Base-by-base conservation (phyloP, 306 rosid species). In the Delonix regia region DNA sequence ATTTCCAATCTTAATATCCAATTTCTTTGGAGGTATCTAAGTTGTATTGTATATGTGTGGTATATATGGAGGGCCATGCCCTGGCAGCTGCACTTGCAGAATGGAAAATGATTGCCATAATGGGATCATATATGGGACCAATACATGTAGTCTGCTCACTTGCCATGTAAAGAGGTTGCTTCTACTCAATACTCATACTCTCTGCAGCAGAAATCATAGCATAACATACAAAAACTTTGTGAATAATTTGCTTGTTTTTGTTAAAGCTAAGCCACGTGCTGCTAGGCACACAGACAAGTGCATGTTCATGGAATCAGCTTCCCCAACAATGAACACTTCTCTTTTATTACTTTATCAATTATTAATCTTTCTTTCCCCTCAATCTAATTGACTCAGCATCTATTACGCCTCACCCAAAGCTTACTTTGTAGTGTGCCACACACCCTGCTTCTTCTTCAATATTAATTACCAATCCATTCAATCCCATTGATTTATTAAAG, bases 271-370 rank as follows among this genome's bases (percentile, higher is more conserved):
- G 48, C 18, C 24, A 22, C 19, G 48, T 64, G 70, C 19, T 64
- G 70, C 49, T 4, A n/a, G 70, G 28, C 28, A 67, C 53, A 65
- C 5, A 2, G 24, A 69, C 81, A 77, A 53, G 34, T 67, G 81
- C 74, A 77, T 67, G 75, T 77, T 67, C 74, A 38, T 6, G 57
- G 74, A 39, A 27, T 77, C 68, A 66, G 30, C 74, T 51, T 76
- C 80, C 9, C 18, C 34, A 19, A 47, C 59, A 47, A 67, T 14
- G 10, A 14, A 45, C 38, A 11, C 2, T 21, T 8, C 3, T 22
- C 34, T 25, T 14, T 25, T 16, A 0, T 6, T 44, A 2, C 21
- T 24, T 69, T 13, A 59, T 5, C 15, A 5, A 34, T 1, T 57
- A 25, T 30, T 48, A 62, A 9, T 30, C 8, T 36, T 70, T 48